Percentiles rank a stretch among this genome's conserved stretches.
Evolutionary conservation across 108 stramenopile species (phyloP).

Genomic region (Epipyxis sp.): DNA sequence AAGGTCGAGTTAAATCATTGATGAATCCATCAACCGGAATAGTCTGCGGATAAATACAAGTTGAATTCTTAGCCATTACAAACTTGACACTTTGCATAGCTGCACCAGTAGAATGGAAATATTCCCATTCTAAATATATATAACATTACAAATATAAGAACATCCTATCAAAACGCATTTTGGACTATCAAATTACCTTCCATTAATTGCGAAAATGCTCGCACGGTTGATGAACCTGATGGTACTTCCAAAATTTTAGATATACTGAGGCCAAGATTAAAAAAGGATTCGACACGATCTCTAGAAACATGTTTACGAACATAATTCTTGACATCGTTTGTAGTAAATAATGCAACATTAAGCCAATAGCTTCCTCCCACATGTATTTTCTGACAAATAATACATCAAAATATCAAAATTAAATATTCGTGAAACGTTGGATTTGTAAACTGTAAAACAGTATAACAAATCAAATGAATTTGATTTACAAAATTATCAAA

Average conservation of each 20-base stretch:
- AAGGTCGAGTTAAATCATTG: not conserved
- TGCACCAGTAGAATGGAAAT: not conserved
- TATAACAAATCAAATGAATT: too few relatives aligned
- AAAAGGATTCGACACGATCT: slow-evolving; percentile 8
- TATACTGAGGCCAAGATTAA: slow-evolving; percentile 1
- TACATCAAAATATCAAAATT: not conserved
- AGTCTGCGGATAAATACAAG: not conserved
- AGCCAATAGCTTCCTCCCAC: slow-evolving; percentile 10
- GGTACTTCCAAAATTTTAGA: not conserved
- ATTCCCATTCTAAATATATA: slow-evolving; percentile 36
- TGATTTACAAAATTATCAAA: not conserved
- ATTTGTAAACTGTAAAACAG: not conserved
- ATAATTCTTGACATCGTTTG: not conserved
- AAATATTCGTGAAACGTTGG: not conserved
- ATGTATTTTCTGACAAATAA: not conserved
- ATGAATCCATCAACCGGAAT: not conserved
- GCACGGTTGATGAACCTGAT: not conserved
- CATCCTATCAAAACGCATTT: too few relatives aligned
- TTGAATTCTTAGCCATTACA: not conserved
- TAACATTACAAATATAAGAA: too few relatives aligned
- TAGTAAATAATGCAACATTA: not conserved
- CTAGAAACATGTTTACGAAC: not conserved
- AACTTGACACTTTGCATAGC: slow-evolving; percentile 32
- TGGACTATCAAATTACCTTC: too few relatives aligned
- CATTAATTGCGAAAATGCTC: slow-evolving; percentile 21